Evolutionary conservation across 2,329 filamentous ascomycete genomes (phyloP), one percentile per base, ranked within the genome.

Genomic region (Sclerotinia subarctica): DNA sequence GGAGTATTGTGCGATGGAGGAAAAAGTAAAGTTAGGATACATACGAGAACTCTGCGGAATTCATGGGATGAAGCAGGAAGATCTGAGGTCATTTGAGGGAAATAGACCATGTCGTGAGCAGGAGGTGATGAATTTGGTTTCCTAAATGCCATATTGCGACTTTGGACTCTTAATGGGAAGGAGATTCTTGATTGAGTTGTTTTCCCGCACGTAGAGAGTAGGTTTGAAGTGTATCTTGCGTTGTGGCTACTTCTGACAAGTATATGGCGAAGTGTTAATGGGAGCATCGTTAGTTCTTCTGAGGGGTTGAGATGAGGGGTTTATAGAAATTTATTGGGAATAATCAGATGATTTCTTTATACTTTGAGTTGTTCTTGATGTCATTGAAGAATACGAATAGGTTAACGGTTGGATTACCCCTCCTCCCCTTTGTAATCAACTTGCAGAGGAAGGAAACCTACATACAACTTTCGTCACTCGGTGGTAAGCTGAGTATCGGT

Each of bases 51-150:
- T 46, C 84, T 85, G 5, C 87, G 80, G 74, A 89, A 89, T 68
- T 87, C 84, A 3, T 79, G 82, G 26, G 86, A 88, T 51, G 82
- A 79, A 26, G 81, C 80, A 6, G 86, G 81, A 60, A 87, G 80
- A 10, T 82, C 79, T 11, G 81, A 83, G 38, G 84, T 82, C 77
- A 89, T 82, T 19, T 82, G 78, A 0, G 84, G 82, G 71, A 89
- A 88, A 76, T 87, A 85, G n/a, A 82, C 82, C 85, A 89, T 88
- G 71, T 88, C 79, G 63, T 84, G 79, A 63, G 79, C 78, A 5
- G 83, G 82, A 21, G 78, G 80, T 24, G 81, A 79, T 7, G 71
- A 62, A 47, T 75, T 74, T 8, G 71, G 71, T 19, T 17, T 24
- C 15, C 59, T 62, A 11, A 35, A 67, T 52, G 70, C 70, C 70